Evolutionary conservation across 192 early-diverging fungal genomes (phyloP), one percentile per base, ranked within the genome.

Genomic region (Mortierella antarctica): DNA sequence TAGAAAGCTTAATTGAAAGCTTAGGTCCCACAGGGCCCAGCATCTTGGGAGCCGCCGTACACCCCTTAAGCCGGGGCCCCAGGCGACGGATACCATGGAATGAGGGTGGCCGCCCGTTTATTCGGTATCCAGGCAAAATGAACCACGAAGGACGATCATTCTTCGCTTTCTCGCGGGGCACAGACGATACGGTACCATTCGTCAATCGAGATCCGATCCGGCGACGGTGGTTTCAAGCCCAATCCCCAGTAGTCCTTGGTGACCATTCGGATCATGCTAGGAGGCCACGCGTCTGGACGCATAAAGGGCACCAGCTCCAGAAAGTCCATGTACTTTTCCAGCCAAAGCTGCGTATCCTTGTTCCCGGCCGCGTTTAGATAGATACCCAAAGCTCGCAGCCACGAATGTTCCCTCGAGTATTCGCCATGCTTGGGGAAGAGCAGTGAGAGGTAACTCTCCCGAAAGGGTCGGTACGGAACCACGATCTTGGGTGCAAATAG

Each of bases 301-400:
- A 23, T 20, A 40, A 66, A 71, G 1, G 57, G 57, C 8, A 50
- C 45, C 18, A 31, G 5, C 18, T 79, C 75, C 51, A 79, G 46
- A 46, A 57, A 79, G 51, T 79, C 75, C 46, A 79, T 23, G 31
- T 79, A 79, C 5, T 53, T 64, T 12, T 79, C 69, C 51, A 79
- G 44, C 75, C 75, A 79, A 21, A 59, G 18, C 13, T 60, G 69
- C 0, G 75, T 79, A 1, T 65, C 64, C n/a, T 11, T 40, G 49
- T 79, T 79, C 7, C 75, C 75, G 0, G 75, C 75, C 7, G 63
- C 75, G 56, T 79, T 79, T n/a, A 67, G 10, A 42, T 71, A 79
- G 7, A 79, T 53, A 0, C 68, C 68, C 8, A 79, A 42, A 0
- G 75, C 75, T 8, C 75, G n/a, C n/a, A 79, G 44, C 75, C 75